phyloP scores from a whole-genome alignment of 202 grass and related monocot species.

The Brachypodium distachyon region DNA sequence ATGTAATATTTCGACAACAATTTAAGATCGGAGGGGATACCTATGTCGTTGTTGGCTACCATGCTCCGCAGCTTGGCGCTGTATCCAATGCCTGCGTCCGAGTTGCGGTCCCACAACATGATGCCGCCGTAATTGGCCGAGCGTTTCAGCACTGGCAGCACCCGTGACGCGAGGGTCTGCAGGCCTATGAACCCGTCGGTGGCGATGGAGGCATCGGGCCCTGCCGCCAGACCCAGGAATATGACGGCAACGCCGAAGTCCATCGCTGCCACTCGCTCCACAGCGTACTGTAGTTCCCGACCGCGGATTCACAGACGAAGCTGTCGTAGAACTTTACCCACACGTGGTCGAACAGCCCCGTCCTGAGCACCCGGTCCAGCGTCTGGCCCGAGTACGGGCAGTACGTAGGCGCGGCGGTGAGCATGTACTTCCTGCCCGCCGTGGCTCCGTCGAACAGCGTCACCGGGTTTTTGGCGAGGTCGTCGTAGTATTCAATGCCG shows the following conservation, averaged over 20 bases:
- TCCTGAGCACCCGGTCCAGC: neutral
- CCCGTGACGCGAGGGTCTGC: neutral
- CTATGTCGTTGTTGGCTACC: neutral
- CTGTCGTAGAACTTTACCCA: slow-evolving; percentile 57
- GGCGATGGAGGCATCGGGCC: neutral
- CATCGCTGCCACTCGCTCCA: neutral
- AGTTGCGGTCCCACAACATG: neutral
- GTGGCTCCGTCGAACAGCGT: neutral
- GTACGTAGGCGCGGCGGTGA: slow-evolving; percentile 45
- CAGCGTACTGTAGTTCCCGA: neutral
- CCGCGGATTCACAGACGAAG: slow-evolving; percentile 18
- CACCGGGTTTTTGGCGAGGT: slow-evolving; percentile 12
- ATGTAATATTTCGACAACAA: neutral
- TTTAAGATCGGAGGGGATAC: no score
- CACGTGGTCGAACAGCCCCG: slow-evolving; percentile 37
- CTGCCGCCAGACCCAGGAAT: slow-evolving; percentile 25
- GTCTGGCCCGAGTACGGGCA: slow-evolving; percentile 38
- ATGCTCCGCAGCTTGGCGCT: neutral
- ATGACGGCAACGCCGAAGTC: neutral
- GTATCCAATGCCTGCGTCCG: neutral
- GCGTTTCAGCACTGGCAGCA: neutral
- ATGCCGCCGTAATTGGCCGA: no score
- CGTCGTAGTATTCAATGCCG: slow-evolving; percentile 2
- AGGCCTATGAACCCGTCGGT: slow-evolving; percentile 20
- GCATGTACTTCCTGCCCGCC: slow-evolving; percentile 4